Evolutionary conservation across 768 basidiomycete genomes (phyloP), one percentile per base, ranked within the genome.

Genomic region (Hygrophorus russula): DNA sequence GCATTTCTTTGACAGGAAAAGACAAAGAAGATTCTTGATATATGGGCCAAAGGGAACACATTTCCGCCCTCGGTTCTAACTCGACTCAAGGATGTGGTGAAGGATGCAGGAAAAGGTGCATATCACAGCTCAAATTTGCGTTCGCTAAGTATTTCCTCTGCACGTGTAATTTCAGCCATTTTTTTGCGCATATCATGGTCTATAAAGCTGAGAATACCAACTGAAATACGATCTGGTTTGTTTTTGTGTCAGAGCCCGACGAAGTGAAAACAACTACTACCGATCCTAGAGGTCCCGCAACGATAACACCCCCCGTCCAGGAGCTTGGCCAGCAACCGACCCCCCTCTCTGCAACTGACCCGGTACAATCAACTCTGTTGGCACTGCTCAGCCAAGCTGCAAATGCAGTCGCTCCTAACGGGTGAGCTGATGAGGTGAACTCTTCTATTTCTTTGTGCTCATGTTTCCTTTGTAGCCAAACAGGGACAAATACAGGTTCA

Each of bases 11-110:
- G 59, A 63, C 71, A 97, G 93, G 94, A 96, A 70, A 99, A 99
- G 68, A 75, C 87, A 36, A 83, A 84, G 71, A 98, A 98, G 65
- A 80, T 99, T 56, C 78, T 94, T 63, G 96, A 97, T 66, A 97
- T 99, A 56, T 99, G 94, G 94, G 74, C 73, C 55, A 94, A 93
- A 63, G 77, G 80, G 46, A 77, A 71, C 63, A 94, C 94, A 39
- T 99, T 99, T 67, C 82, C 91, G 46, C 59, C 79, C 55, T 59
- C 72, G 53, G 77, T 86, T 58, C 66, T 93, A 56, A 67, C 78
- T 49, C 81, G 79, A 52, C 70, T 96, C 60, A 67, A 71, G 63
- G 74, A 78, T 60, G 66, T 82, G 60, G 61, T 87, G 63, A 75
- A 75, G 64, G 76, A 70, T 61, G 67, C 73, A 58, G 73, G 71